Percentiles rank a stretch among this genome's conserved stretches.
These are phyloP conservation scores for Kluyveromyces marxianus DNA, from an alignment of 1,139 yeast species.

Conservation along the genomic window DNA sequence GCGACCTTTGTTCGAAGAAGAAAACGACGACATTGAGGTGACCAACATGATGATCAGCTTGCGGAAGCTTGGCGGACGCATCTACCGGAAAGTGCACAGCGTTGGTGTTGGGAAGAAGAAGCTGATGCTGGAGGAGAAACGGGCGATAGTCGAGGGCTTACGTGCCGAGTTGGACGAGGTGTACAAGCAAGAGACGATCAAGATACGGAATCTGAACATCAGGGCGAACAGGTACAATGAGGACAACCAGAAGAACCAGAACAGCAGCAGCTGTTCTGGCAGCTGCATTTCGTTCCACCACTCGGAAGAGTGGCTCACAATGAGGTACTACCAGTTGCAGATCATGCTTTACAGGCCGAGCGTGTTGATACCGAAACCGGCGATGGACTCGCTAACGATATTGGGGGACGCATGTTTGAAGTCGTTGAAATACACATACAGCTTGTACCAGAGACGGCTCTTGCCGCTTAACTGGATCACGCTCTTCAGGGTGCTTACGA, in stretches of 20 bases:
- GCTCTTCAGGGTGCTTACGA: conserved; percentile 37
- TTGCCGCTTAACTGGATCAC: conserved; percentile 46
- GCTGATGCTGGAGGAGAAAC: conserved; percentile 27
- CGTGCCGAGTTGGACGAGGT: conserved; percentile 38
- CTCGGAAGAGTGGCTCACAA: conserved; percentile 40
- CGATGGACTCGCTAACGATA: conserved; percentile 32
- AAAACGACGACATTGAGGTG: conserved; percentile 34
- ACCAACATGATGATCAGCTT: conserved; percentile 36
- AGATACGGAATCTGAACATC: conserved; percentile 13
- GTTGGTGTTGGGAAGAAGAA: conserved; percentile 31
- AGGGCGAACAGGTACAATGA: no score
- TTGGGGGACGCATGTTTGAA: conserved; percentile 38
- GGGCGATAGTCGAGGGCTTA: conserved; percentile 28
- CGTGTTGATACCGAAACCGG: conserved; percentile 38
- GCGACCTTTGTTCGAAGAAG: conserved; percentile 33
- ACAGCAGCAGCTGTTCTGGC: no score
- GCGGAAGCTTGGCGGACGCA: conserved; percentile 38
- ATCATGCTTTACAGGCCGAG: conserved; percentile 42
- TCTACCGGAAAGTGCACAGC: conserved; percentile 38
- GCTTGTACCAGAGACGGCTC: conserved; percentile 36
- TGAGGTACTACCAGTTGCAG: conserved; percentile 40
- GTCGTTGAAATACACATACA: conserved; percentile 37
- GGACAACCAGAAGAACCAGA: no score
- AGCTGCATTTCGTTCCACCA: conserved; percentile 37
- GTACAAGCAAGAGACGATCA: conserved; percentile 30